A percentile compares a stretch with the other conserved stretches of the same genome.
These are phyloP conservation scores for Stachybotrys chlorohalonatus DNA, from an alignment of 2,329 filamentous ascomycete genomes.

Conservation along the genomic window DNA sequence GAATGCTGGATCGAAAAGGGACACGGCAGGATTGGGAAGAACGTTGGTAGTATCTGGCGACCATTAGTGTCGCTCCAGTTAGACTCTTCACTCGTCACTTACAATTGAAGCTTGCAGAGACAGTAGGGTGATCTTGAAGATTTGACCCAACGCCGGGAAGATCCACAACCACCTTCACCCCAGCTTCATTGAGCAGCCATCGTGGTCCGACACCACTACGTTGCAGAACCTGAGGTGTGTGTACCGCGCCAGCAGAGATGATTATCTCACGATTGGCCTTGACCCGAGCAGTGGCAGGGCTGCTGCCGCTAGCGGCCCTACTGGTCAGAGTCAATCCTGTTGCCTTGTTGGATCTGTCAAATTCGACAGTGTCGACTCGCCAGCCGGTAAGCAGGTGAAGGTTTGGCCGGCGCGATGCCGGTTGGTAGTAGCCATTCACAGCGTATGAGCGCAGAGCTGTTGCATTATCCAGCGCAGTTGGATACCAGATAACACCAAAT, in stretches of 20 bases:
- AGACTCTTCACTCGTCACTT: not conserved
- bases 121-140: not conserved
- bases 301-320: not conserved
- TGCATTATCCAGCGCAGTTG: not conserved
- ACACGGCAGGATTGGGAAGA: not conserved
- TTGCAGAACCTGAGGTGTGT: not conserved
- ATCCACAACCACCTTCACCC: not conserved
- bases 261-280: not conserved
- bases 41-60: not conserved
- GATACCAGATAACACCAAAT: slow-evolving; percentile 1
- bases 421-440: not conserved
- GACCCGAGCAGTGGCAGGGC: not conserved
- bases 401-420: not conserved
- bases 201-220: not conserved
- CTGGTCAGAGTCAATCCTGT: not conserved
- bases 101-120: not conserved
- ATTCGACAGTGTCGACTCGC: not conserved
- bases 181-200: not conserved
- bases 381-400: not conserved
- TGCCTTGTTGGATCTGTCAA: not conserved
- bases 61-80: not conserved
- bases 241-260: not conserved
- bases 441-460: not conserved
- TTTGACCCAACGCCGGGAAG: slow-evolving; percentile 1
- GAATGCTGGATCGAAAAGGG: not conserved